Conservation (phyloP, 2,329 filamentous ascomycete species). For the Hymenoscyphus fraxineus region DNA sequence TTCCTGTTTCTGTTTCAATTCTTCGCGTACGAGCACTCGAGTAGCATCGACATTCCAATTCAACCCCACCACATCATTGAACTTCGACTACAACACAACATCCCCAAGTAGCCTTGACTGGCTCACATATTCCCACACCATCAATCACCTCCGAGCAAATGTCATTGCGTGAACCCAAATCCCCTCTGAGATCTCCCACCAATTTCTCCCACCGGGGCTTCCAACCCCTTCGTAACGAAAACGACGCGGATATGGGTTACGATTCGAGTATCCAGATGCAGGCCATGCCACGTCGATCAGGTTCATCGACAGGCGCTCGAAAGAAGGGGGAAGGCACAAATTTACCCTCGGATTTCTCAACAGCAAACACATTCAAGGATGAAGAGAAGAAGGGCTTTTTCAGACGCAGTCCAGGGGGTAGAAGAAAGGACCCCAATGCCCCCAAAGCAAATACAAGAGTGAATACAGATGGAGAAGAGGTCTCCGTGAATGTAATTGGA, state of each 20-base stretch:
- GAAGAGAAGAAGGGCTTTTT: constrained; percentile 19
- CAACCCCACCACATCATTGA: constrained; percentile 2
- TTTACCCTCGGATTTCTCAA: constrained; percentile 4
- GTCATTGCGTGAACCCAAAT: constrained; percentile 25
- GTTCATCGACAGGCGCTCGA: constrained; percentile 52
- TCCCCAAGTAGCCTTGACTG: background rate
- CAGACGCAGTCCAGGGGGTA: constrained; percentile 27
- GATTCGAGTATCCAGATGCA: constrained; percentile 50
- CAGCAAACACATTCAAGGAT: constrained; percentile 7
- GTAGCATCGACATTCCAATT: constrained; percentile 8
- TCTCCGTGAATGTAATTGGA: constrained; percentile 60
- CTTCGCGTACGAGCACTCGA: background rate
- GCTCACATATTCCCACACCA: constrained; percentile 2
- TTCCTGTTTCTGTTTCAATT: constrained; percentile 4
- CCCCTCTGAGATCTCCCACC: constrained; percentile 16
- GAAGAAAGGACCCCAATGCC: constrained; percentile 35
- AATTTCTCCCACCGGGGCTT: constrained; percentile 29
- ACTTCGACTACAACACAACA: background rate
- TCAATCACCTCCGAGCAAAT: constrained; percentile 15
- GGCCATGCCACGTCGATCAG: constrained; percentile 44
- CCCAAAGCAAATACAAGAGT: constrained; percentile 36
- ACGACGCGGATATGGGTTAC: constrained; percentile 21
- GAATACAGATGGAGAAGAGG: constrained; percentile 47
- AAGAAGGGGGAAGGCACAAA: constrained; percentile 40
- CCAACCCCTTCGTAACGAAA: constrained; percentile 23